A percentile compares a stretch with the other conserved stretches of the same genome.
Conservation (phyloP, 148 eudicot species). For the Hydrangea macrophylla region DNA sequence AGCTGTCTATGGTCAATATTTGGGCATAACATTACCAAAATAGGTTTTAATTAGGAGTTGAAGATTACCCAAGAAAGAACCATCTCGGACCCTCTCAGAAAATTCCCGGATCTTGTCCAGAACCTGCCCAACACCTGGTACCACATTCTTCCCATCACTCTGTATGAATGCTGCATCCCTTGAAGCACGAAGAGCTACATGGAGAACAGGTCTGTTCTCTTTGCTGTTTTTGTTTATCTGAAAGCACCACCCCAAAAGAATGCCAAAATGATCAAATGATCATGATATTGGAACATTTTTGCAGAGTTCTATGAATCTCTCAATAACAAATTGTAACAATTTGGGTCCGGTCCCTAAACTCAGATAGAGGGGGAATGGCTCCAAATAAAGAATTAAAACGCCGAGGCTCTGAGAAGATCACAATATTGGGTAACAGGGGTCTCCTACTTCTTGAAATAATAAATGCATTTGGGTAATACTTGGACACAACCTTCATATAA, state of each 20-base stretch:
- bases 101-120: slow-evolving; percentile 81
- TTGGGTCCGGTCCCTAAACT: not conserved
- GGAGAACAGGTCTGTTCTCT: slow-evolving; percentile 91
- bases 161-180: slow-evolving; percentile 74
- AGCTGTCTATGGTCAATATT: not conserved
- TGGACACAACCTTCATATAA: too few relatives aligned
- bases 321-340: not conserved
- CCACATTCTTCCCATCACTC: slow-evolving; percentile 85
- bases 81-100: slow-evolving; percentile 89
- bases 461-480: too few relatives aligned
- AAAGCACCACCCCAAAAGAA: slow-evolving; percentile 20
- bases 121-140: slow-evolving; percentile 95
- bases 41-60: not conserved
- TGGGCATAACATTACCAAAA: not conserved
- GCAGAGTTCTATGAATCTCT: not conserved
- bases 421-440: not conserved
- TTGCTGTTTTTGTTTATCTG: slow-evolving; percentile 98
- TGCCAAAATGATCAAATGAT: not conserved
- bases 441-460: not conserved
- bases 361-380: not conserved
- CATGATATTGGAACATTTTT: not conserved
- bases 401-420: not conserved
- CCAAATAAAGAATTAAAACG: not conserved
- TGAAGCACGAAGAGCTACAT: slow-evolving; percentile 94
- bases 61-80: slow-evolving; percentile 88